Conservation (phyloP, 2,329 filamentous ascomycete species). For the Fusarium mundagurra region DNA sequence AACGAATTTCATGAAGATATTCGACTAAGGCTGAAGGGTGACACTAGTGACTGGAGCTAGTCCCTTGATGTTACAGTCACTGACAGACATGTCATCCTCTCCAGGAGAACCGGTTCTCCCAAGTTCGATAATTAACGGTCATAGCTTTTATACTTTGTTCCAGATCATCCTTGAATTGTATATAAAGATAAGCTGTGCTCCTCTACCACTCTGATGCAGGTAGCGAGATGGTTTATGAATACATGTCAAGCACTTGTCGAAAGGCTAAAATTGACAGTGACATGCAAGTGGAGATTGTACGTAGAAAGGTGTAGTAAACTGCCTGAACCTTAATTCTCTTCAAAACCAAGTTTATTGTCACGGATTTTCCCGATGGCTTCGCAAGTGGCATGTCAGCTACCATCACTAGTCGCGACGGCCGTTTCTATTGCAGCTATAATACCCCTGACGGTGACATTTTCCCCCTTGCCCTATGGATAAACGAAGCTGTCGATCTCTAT, state of each 20-base stretch:
- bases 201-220: not conserved
- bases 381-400: not conserved
- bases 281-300: not conserved
- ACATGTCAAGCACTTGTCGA: not conserved
- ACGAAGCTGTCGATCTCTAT: not conserved
- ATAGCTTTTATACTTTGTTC: not conserved
- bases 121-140: not conserved
- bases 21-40: not conserved
- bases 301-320: not conserved
- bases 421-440: not conserved
- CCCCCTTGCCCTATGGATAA: not conserved
- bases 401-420: not conserved
- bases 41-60: not conserved
- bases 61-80: not conserved
- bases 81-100: not conserved
- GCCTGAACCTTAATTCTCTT: not conserved
- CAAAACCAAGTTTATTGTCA: not conserved
- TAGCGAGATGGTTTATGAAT: not conserved
- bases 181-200: not conserved
- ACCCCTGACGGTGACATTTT: not conserved
- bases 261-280: not conserved
- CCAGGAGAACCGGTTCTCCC: not conserved
- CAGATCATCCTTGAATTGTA: not conserved
- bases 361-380: not conserved
- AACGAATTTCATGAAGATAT: not conserved